Conservation (phyloP, 208 protist genomes). For the Trypanosoma conorhini region DNA sequence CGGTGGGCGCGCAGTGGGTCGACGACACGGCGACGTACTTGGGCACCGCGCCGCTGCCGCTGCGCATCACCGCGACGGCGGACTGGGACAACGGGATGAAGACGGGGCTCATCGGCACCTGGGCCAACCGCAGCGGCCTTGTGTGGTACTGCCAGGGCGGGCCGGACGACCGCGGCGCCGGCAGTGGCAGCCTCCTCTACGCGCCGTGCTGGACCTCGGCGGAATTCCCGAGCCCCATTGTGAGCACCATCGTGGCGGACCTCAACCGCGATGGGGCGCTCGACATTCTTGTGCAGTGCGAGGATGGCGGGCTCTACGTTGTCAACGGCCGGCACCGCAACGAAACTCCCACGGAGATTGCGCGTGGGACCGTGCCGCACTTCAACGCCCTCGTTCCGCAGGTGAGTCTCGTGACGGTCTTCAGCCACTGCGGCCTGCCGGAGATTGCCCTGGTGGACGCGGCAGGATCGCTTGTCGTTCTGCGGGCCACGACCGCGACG, state of each 20-base stretch:
- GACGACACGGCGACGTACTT: slow-evolving; percentile 14
- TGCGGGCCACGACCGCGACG: slow-evolving; percentile 13
- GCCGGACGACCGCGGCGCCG: background rate
- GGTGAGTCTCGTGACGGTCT: slow-evolving; percentile 25
- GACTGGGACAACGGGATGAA: slow-evolving; percentile 21
- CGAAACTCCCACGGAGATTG: background rate
- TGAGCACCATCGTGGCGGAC: slow-evolving; percentile 54
- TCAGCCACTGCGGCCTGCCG: slow-evolving; percentile 18
- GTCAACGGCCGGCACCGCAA: slow-evolving; percentile 19
- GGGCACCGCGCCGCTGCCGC: background rate
- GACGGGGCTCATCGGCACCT: slow-evolving; percentile 22
- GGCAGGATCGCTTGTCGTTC: slow-evolving; percentile 19
- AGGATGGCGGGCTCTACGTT: slow-evolving; percentile 42
- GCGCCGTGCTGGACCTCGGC: slow-evolving; percentile 19
- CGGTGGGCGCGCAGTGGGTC: slow-evolving; percentile 6
- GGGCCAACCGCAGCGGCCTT: slow-evolving; percentile 16
- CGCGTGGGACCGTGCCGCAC: background rate
- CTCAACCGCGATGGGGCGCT: slow-evolving; percentile 36
- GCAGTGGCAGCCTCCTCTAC: background rate
- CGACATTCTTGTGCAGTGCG: slow-evolving; percentile 46
- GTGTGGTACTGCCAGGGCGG: slow-evolving; percentile 23
- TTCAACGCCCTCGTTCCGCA: slow-evolving; percentile 19
- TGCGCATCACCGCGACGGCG: slow-evolving; percentile 20
- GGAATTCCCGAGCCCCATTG: slow-evolving; percentile 27
- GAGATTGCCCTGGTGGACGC: slow-evolving; percentile 26